Evolutionary conservation across 106 monocot genomes (phyloP).

Genomic region (Triglochin maritima): DNA sequence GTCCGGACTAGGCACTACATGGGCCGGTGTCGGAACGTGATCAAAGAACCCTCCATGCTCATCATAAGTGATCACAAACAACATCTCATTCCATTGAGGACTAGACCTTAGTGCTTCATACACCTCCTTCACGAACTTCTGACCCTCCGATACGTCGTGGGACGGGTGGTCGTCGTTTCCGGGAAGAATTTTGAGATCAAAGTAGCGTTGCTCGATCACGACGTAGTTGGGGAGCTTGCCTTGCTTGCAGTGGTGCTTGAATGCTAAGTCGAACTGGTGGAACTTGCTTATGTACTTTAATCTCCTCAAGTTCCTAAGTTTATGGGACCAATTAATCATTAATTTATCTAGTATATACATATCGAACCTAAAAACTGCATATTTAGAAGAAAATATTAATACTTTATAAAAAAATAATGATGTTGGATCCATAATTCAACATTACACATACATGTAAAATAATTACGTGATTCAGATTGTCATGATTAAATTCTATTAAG

Average conservation of each 20-base stretch:
- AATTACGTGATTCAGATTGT: too few relatives aligned
- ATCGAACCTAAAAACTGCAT: neutral
- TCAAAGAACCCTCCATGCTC: slow-evolving; percentile 73
- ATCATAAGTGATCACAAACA: slow-evolving; percentile 49
- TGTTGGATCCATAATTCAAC: neutral
- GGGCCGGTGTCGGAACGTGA: slow-evolving; percentile 42
- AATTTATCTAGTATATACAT: neutral
- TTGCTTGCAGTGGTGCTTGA: slow-evolving; percentile 7
- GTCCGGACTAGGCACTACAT: slow-evolving; percentile 50
- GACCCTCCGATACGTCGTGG: slow-evolving; percentile 11
- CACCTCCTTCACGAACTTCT: slow-evolving; percentile 40
- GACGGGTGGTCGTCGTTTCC: slow-evolving; percentile 19
- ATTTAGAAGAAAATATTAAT: neutral
- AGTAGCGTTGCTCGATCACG: slow-evolving; percentile 17
- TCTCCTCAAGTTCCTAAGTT: slow-evolving; percentile 6
- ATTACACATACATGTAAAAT: too few relatives aligned
- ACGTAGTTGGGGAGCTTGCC: slow-evolving; percentile 17
- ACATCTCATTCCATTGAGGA: slow-evolving; percentile 56
- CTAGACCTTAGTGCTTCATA: slow-evolving; percentile 49
- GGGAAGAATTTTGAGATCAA: slow-evolving; percentile 1
- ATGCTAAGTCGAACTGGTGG: neutral
- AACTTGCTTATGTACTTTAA: slow-evolving; percentile 13
- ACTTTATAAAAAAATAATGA: neutral
- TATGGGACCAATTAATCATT: neutral
- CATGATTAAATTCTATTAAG: too few relatives aligned